Conservation (phyloP, 768 basidiomycete species). For the Leccinum longicurvipes region DNA sequence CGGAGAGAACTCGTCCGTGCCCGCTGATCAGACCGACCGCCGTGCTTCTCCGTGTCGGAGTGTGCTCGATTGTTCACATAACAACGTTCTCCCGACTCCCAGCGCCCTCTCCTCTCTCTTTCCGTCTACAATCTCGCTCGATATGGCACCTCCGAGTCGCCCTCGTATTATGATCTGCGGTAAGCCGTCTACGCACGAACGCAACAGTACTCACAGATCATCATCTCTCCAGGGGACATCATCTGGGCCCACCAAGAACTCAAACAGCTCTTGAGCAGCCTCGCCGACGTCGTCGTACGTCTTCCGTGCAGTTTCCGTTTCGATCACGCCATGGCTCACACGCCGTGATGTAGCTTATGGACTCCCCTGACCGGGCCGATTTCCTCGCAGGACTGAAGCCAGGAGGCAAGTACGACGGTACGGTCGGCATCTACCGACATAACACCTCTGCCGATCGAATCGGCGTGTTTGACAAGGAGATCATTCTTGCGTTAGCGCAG, state of each 20-base stretch:
- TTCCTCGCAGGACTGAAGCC: constrained; percentile 63
- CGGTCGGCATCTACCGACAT: constrained; percentile 76
- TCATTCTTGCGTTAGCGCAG: constrained; percentile 63
- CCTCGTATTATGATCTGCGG: constrained; percentile 36
- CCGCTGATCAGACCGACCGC: background rate
- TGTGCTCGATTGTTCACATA: background rate
- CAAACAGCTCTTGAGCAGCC: constrained; percentile 55
- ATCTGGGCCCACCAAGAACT: constrained; percentile 82
- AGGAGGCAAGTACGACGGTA: constrained; percentile 70
- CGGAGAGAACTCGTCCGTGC: background rate
- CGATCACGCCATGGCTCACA: background rate
- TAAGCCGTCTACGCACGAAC: background rate
- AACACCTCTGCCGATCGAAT: constrained; percentile 62
- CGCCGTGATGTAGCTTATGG: constrained; percentile 38
- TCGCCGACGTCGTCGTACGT: constrained; percentile 78
- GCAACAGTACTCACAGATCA: background rate
- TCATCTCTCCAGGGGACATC: constrained; percentile 49
- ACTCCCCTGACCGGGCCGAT: constrained; percentile 60
- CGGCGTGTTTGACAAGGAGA: constrained; percentile 77
- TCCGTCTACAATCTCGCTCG: background rate
- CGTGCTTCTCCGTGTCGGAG: background rate
- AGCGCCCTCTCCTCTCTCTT: background rate
- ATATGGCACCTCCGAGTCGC: background rate
- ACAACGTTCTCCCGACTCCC: background rate
- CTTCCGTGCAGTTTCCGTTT: too few relatives aligned